Evolutionary conservation across 1,284 basidiomycete genomes (phyloP), one percentile per base, ranked within the genome.

Genomic region (Ustilago trichophora): DNA sequence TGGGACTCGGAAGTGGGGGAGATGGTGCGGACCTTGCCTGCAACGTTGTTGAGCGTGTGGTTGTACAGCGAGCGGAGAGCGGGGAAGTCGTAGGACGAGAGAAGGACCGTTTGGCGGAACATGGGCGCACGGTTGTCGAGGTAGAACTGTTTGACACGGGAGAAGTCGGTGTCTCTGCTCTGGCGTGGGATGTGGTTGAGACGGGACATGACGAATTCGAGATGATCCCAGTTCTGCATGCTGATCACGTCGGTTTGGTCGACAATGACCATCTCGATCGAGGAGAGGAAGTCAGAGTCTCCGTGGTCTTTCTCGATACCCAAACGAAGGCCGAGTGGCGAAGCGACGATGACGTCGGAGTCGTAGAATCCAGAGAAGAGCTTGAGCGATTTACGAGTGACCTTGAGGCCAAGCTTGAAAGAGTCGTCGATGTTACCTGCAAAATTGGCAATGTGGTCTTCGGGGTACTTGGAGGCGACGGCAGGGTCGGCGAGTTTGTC

Each of bases 161-260:
- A 94, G 83, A 98, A 98, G 83, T 98, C 96, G 21, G 92, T 89
- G 53, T 96, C 91, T 73, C 90, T 92, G 6, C 93, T 92, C 76
- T 93, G 90, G 73, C 92, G 91, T 0, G 96, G 96, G 19, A 98
- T 85, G 70, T 89, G 86, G 83, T 97, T 98, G 44, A 98, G 82
- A 58, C 90, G 86, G 3, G 87, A 87, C 69, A 98, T 85, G 37
- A 96, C 87, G 80, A 92, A 96, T 92, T 97, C 65, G 15, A 95
- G 86, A 80, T 98, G 95, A 46, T 98, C 93, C 96, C 96, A 98
- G 78, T 98, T 98, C 84, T 98, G 95, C 96, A 98, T 98, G 7
- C 88, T 87, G 79, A 98, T 87, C 3, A 91, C 89, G 79, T 98
- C 93, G 83, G 92, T 85, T 74, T 98, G 93, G 81, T 98, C 96